Base-by-base conservation (phyloP, 202 grass and related monocot genomes). In the Hordeum pubiflorum region DNA sequence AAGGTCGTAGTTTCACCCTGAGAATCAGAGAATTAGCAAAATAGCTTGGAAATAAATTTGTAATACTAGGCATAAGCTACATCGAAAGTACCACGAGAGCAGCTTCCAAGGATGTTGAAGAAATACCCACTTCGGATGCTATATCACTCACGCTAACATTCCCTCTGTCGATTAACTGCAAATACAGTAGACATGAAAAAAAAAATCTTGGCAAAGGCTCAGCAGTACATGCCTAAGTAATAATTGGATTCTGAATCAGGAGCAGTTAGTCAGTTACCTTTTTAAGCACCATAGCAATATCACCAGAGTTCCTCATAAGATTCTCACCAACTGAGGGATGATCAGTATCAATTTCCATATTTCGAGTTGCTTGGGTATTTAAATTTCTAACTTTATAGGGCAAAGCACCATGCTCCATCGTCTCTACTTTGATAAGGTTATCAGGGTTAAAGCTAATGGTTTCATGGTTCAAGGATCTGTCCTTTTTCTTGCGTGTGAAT, bases 1-100 rank as follows among this genome's bases (percentile, higher is more conserved):
- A 99, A 99, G 0, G 90, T 93, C 50, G 92, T 96, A 29, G 96
- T 99, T 86, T 99, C 92, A 78, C 96, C 96, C 96, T 99, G 83
- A 54, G 63, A 91, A 85, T 73, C 11, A 87, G 43, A 85, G 39
- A 55, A 64, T 87, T 74, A 80, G 36, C 41, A 70, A 58, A 79
- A 63, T 66, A 81, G 80, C 39, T 55, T 71, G 39, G 65, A 85
- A 76, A 76, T 61, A 55, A 74, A 84, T 15, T 79, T 75, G 21
- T 5, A 32, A 73, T 74, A 80, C 36, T 56, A 85, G 67, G 62
- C 41, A 77, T 68, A 89, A 77, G 38, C 12, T 37, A 85, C 36
- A 20, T 79, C 15, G 27, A 33, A 84, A 46, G 18, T 98, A 99
- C 96, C 92, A 95, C 69, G 33, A 99, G 87, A 84, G 92, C 96